Evolutionary conservation across 2,329 filamentous ascomycete genomes (phyloP), one percentile per base, ranked within the genome.

Genomic region (Paraconiothyrium sp.): DNA sequence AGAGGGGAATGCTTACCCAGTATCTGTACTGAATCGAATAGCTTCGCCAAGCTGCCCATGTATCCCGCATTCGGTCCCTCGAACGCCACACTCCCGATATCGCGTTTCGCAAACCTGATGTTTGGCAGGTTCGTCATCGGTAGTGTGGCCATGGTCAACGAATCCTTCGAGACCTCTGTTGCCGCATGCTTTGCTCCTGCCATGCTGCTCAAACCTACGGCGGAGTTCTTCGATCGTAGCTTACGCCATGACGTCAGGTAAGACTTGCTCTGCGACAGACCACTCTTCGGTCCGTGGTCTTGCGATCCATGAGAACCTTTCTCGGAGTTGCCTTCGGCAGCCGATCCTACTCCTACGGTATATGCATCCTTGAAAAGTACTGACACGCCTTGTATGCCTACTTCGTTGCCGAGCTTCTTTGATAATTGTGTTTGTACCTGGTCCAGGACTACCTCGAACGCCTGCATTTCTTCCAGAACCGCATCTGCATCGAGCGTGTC

Each of bases 21-120:
- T 60, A 94, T 88, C 81, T 98, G 95, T 57, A 90, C 94, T 67
- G 94, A 93, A 81, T 98, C 95, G 78, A 97, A 99, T 67, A 99
- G 82, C 70, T 91, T 89, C 69, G 94, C 94, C 74, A 99, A 84
- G 67, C 93, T 91, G 70, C 88, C 88, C 93, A 98, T 97, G 77
- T 99, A 99, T 67, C 90, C 88, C 30, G 91, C 89, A 78, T 97
- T 92, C 1, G 94, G 93, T 0, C 95, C 95, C 35, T 88, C 86
- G 70, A 94, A 97, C 63, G 88, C 85, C 55, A 91, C 84, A 59
- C 88, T 87, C 20, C 81, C 82, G 2, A 93, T 80, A 75, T 94
- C 91, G 58, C 91, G 86, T 80, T 91, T 93, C 10, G 88, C 84
- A 65, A 92, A 89, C 43, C 89, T 87, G 62, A 88, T 89, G 46